Conservation (phyloP, 805 yeast genomes). For the Candida gorgasii region DNA sequence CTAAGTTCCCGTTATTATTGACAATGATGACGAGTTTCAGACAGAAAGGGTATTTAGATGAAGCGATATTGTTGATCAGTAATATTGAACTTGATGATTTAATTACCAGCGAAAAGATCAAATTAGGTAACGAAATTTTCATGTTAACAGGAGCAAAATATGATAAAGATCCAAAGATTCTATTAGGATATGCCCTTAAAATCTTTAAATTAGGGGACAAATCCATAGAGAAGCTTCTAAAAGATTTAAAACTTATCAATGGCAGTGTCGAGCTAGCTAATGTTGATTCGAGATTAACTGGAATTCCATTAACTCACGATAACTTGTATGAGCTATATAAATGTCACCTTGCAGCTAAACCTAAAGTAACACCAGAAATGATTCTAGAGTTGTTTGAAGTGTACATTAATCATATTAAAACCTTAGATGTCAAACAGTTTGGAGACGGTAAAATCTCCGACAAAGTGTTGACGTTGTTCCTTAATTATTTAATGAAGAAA, state of each 20-base stretch:
- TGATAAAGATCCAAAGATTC: slow-evolving; percentile 32
- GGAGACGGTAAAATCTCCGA: slow-evolving; percentile 8
- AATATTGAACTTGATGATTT: slow-evolving; percentile 26
- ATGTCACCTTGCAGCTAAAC: slow-evolving; percentile 16
- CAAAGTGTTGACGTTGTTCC: slow-evolving; percentile 18
- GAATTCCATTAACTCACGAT: slow-evolving; percentile 10
- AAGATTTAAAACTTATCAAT: slow-evolving; percentile 21
- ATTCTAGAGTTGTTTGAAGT: slow-evolving; percentile 20
- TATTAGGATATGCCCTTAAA: slow-evolving; percentile 37
- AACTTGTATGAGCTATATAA: slow-evolving; percentile 23
- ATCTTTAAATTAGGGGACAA: slow-evolving; percentile 20
- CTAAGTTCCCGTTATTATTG: slow-evolving; percentile 26
- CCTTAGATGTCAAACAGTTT: not conserved
- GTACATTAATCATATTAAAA: slow-evolving; percentile 17
- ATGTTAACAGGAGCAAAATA: slow-evolving; percentile 30
- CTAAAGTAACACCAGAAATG: slow-evolving; percentile 17
- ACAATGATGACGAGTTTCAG: slow-evolving; percentile 33
- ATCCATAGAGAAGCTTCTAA: slow-evolving; percentile 22
- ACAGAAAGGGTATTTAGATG: slow-evolving; percentile 28
- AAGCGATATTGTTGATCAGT: slow-evolving; percentile 36
- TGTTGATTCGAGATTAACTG: slow-evolving; percentile 20
- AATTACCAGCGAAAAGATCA: slow-evolving; percentile 18
- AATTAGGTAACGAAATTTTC: slow-evolving; percentile 32
- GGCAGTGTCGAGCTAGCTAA: slow-evolving; percentile 28
- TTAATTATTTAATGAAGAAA: slow-evolving; percentile 26